These are phyloP conservation scores for Psilocybe cubensis DNA, from an alignment of 768 basidiomycete genomes.

Conservation along the genomic window DNA sequence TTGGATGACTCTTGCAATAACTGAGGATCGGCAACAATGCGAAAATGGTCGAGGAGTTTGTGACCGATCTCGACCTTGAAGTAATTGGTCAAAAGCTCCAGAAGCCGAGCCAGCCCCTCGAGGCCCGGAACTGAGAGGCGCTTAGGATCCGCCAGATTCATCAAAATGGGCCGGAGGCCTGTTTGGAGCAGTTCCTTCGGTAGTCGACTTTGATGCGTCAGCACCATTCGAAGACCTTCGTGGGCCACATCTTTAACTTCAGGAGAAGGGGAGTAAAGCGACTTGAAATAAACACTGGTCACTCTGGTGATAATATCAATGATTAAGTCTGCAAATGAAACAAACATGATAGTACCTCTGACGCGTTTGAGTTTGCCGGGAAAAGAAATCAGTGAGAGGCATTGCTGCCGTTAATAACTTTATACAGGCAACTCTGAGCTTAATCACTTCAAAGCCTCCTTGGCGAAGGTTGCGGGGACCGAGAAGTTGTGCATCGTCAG, in stretches of 20 bases:
- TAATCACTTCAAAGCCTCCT: slow-evolving; percentile 78
- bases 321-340: neutral
- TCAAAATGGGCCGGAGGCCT: slow-evolving; percentile 92
- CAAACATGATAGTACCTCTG: slow-evolving; percentile 61
- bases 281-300: slow-evolving; percentile 97
- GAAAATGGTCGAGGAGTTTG: slow-evolving; percentile 96
- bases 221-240: slow-evolving; percentile 87
- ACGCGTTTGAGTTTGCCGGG: slow-evolving; percentile 80
- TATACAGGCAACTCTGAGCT: slow-evolving; percentile 93
- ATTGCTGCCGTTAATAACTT: slow-evolving; percentile 92
- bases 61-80: slow-evolving; percentile 99
- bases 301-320: slow-evolving; percentile 59
- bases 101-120: slow-evolving; percentile 90
- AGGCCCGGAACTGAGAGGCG: slow-evolving; percentile 89
- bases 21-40: slow-evolving; percentile 87
- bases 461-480: slow-evolving; percentile 79
- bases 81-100: slow-evolving; percentile 96
- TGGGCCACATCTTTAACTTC: slow-evolving; percentile 97
- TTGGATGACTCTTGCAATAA: slow-evolving; percentile 81
- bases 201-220: slow-evolving; percentile 87
- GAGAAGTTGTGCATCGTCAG: slow-evolving; percentile 85
- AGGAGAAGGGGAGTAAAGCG: slow-evolving; percentile 86
- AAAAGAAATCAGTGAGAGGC: slow-evolving; percentile 93
- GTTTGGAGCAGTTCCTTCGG: slow-evolving; percentile 96
- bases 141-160: slow-evolving; percentile 97